These are phyloP conservation scores for Lactarius quietus DNA, from an alignment of 768 basidiomycete species.

Conservation along the genomic window DNA sequence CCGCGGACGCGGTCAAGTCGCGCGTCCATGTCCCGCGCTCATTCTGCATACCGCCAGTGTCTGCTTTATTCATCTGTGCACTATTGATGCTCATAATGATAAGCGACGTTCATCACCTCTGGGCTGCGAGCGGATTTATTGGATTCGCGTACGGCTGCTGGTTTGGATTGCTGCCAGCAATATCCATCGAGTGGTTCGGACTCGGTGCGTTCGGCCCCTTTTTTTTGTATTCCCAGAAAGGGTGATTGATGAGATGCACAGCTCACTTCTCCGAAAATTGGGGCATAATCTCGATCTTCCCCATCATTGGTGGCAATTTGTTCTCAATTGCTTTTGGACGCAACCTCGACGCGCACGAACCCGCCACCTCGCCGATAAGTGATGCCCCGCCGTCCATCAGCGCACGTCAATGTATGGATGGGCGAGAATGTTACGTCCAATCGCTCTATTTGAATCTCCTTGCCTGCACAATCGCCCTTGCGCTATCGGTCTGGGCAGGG, in stretches of 20 bases:
- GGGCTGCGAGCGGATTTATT: slow-evolving; percentile 54
- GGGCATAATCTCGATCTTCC: slow-evolving; percentile 73
- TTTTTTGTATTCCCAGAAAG: neutral
- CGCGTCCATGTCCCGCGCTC: slow-evolving; percentile 59
- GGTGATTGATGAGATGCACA: slow-evolving; percentile 27
- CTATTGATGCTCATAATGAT: slow-evolving; percentile 58
- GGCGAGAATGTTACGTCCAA: slow-evolving; percentile 29
- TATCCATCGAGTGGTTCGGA: slow-evolving; percentile 88
- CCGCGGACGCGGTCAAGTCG: slow-evolving; percentile 61
- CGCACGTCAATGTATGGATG: slow-evolving; percentile 27
- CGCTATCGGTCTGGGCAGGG: slow-evolving; percentile 28
- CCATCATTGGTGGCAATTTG: slow-evolving; percentile 74
- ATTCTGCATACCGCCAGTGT: slow-evolving; percentile 64
- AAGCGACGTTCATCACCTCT: slow-evolving; percentile 57
- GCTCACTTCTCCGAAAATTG: slow-evolving; percentile 83
- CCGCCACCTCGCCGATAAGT: slow-evolving; percentile 26
- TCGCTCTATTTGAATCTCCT: slow-evolving; percentile 27
- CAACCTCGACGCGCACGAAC: slow-evolving; percentile 71
- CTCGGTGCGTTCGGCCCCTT: slow-evolving; percentile 50
- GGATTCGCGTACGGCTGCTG: slow-evolving; percentile 70
- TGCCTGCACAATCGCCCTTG: slow-evolving; percentile 28
- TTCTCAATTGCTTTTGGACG: slow-evolving; percentile 82
- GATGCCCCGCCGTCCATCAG: neutral
- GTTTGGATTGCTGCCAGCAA: slow-evolving; percentile 72
- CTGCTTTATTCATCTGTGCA: slow-evolving; percentile 64